A percentile compares a stretch with the other conserved stretches of the same genome.
Conservation (phyloP, 2,329 filamentous ascomycete genomes). For the Thelonectria rubi region DNA sequence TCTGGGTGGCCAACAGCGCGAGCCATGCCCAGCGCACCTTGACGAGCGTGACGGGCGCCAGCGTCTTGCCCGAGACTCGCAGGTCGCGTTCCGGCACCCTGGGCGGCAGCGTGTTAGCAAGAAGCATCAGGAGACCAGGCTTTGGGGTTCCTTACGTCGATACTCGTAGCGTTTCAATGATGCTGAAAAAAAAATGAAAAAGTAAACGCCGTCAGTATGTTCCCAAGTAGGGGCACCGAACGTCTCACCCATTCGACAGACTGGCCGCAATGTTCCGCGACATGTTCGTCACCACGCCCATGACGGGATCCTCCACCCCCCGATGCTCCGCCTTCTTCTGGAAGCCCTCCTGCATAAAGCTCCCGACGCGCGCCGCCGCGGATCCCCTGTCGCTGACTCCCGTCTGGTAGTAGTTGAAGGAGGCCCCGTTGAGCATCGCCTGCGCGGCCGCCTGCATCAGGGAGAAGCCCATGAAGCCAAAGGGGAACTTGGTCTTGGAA, state of each 20-base stretch:
- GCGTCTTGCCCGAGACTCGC: not conserved
- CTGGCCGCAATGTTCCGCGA: conserved; percentile 14
- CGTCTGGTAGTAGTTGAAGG: not conserved
- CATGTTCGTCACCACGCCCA: conserved; percentile 5
- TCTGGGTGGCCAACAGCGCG: not conserved
- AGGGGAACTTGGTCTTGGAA: not conserved
- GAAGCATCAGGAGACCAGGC: not conserved
- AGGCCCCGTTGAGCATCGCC: not conserved
- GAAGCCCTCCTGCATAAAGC: not conserved
- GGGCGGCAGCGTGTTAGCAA: not conserved
- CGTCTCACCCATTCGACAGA: not conserved
- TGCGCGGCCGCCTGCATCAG: not conserved
- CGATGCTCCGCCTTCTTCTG: not conserved
- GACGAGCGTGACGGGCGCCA: not conserved
- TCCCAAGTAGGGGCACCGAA: not conserved
- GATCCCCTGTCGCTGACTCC: no score
- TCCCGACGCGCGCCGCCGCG: not conserved
- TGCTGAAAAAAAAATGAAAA: not conserved
- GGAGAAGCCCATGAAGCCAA: not conserved
- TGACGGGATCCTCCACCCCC: not conserved
- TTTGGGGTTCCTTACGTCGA: not conserved
- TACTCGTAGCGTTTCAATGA: not conserved
- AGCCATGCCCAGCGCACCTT: not conserved
- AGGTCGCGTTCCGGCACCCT: not conserved
- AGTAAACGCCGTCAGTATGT: not conserved